phyloP scores from a whole-genome alignment of 2,329 filamentous ascomycete genomes.

The Sarocladium kiliense region DNA sequence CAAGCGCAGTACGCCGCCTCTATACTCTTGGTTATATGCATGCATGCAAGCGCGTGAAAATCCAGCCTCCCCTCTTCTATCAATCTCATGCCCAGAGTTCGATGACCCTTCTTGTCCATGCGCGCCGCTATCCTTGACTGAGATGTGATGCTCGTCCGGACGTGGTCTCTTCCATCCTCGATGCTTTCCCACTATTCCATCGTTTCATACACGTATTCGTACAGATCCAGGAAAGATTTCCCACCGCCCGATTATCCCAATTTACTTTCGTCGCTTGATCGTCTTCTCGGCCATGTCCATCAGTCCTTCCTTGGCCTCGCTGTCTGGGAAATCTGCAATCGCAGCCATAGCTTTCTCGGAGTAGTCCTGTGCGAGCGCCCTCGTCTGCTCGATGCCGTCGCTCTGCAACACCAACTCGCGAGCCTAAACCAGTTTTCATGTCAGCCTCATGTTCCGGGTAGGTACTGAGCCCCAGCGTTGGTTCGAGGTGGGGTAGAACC shows the following conservation, averaged over 20 bases:
- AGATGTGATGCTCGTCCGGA: not conserved
- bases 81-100: not conserved
- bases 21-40: not conserved
- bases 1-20: not conserved
- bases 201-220: slow-evolving; percentile 2
- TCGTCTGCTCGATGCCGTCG: slow-evolving; percentile 86
- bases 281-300: slow-evolving; percentile 94
- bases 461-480: not conserved
- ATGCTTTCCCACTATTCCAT: not conserved
- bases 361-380: slow-evolving; percentile 85
- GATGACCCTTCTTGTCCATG: not conserved
- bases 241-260: not conserved
- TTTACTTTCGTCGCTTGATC: slow-evolving; percentile 77
- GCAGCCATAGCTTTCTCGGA: slow-evolving; percentile 80
- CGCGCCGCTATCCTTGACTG: too few relatives aligned
- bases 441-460: not conserved
- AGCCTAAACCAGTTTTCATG: slow-evolving; percentile 55
- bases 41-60: not conserved
- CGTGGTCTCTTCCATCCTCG: not conserved
- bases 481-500: too few relatives aligned
- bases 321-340: slow-evolving; percentile 82
- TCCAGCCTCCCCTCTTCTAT: not conserved
- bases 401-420: slow-evolving; percentile 77
- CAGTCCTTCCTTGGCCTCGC: slow-evolving; percentile 86
- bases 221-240: not conserved